Evolutionary conservation across 345 rosid genomes (phyloP), one percentile per base, ranked within the genome.

Genomic region (Aethionema arabicum): DNA sequence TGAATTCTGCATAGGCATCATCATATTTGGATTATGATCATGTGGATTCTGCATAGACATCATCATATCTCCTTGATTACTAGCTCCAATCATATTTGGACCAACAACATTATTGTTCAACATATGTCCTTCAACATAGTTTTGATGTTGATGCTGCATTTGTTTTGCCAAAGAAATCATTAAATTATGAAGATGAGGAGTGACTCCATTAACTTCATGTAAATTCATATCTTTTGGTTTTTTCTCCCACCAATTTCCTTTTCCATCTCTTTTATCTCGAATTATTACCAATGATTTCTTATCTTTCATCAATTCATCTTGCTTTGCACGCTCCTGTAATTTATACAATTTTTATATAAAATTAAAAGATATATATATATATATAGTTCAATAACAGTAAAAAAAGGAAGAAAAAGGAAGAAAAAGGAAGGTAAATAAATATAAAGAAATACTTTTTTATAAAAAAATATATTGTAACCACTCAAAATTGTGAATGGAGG

Each of bases 161-260:
- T 74, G 83, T 43, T 59, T 50, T 8, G 39, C 36, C 1, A 83
- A 73, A 5, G 51, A 72, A 10, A 56, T 70, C 59, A 46, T 80
- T 13, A 85, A 49, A 41, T 75, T 71, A 64, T 59, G 63, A 27
- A 84, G 44, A 0, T 71, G 39, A 6, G 7, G 3, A 32, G 63
- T 77, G 35, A 85, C 27, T 36, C 52, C 67, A 40, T 72, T 52
- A 3, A 80, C 76, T 72, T 84, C 72, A 4, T 41, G 8, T 29
- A 52, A 0, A 27, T 50, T 56, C 6, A 83, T 74, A 2, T 79
- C 76, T 0, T 73, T 74, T 2, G 72, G 37, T 6, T 89, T 87
- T 0, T 74, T 63, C 33, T 79, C 77, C 84, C 82, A 88, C 85
- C 85, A 79, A 5, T 21, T 21, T 21, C 58, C 70, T 27, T 4